These are phyloP conservation scores for Trichosanthes cucumerina DNA, from an alignment of 306 rosid genomes.

Conservation along the genomic window DNA sequence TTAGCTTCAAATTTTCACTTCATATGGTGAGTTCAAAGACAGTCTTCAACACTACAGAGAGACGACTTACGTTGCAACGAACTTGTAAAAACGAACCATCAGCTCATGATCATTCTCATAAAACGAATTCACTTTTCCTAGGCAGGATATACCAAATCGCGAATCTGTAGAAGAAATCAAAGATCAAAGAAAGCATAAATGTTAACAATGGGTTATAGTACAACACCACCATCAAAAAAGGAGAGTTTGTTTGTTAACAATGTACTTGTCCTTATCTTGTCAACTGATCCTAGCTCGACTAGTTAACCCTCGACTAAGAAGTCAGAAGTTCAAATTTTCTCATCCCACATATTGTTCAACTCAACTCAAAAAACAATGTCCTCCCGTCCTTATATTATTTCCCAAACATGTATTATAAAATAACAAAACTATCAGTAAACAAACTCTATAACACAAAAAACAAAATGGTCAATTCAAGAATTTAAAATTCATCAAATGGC, in stretches of 20 bases:
- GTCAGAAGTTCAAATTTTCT: neutral
- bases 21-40: neutral
- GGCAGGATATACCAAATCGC: constrained; percentile 56
- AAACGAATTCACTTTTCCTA: constrained; percentile 49
- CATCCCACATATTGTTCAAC: no score
- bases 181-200: neutral
- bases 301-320: neutral
- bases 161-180: constrained; percentile 41
- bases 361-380: no score
- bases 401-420: neutral
- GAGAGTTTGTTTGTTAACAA: neutral
- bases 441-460: neutral
- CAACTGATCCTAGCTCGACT: neutral
- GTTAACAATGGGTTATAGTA: no score
- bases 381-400: neutral
- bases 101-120: constrained; percentile 68
- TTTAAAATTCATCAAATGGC: neutral
- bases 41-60: neutral
- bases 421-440: neutral
- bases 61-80: constrained; percentile 44
- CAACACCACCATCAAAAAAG: neutral
- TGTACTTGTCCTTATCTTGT: neutral
- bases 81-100: constrained; percentile 57
- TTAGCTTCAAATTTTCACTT: neutral
- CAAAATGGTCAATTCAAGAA: neutral